These are phyloP conservation scores for Entonaema liquescens DNA, from an alignment of 495 filamentous ascomycete genomes.

Conservation along the genomic window DNA sequence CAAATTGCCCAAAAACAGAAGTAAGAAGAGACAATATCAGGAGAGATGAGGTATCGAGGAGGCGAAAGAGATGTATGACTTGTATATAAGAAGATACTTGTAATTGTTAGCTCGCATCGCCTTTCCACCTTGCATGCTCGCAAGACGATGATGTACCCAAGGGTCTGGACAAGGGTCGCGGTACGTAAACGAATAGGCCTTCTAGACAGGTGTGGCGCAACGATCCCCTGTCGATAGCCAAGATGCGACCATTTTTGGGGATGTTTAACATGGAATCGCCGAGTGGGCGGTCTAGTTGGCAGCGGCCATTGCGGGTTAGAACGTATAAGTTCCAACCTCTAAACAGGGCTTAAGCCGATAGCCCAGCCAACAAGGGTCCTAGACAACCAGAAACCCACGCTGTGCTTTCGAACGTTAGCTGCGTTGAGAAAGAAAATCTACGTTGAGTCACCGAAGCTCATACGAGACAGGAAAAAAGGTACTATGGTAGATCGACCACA, in stretches of 20 bases:
- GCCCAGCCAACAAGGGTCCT: slow-evolving; percentile 25
- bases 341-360: slow-evolving; percentile 25
- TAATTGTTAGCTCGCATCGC: slow-evolving; percentile 41
- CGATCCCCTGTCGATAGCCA: slow-evolving; percentile 36
- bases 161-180: slow-evolving; percentile 31
- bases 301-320: slow-evolving; percentile 30
- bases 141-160: slow-evolving; percentile 39
- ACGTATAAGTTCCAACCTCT: slow-evolving; percentile 20
- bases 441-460: slow-evolving; percentile 33
- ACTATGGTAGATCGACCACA: slow-evolving; percentile 21
- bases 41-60: slow-evolving; percentile 36
- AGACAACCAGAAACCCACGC: slow-evolving; percentile 9
- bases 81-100: slow-evolving; percentile 47
- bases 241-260: slow-evolving; percentile 39
- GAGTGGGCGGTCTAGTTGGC: slow-evolving; percentile 40
- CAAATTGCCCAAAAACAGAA: slow-evolving; percentile 12
- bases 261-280: slow-evolving; percentile 38
- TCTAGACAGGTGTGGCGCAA: slow-evolving; percentile 38
- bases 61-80: slow-evolving; percentile 37
- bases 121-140: slow-evolving; percentile 32
- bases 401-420: slow-evolving; percentile 21
- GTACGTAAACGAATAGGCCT: slow-evolving; percentile 34
- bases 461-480: slow-evolving; percentile 10
- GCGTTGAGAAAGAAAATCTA: slow-evolving; percentile 12
- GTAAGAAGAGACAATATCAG: slow-evolving; percentile 36